Evolutionary conservation across 805 yeast genomes (phyloP).

Genomic region (Starmerella apis): DNA sequence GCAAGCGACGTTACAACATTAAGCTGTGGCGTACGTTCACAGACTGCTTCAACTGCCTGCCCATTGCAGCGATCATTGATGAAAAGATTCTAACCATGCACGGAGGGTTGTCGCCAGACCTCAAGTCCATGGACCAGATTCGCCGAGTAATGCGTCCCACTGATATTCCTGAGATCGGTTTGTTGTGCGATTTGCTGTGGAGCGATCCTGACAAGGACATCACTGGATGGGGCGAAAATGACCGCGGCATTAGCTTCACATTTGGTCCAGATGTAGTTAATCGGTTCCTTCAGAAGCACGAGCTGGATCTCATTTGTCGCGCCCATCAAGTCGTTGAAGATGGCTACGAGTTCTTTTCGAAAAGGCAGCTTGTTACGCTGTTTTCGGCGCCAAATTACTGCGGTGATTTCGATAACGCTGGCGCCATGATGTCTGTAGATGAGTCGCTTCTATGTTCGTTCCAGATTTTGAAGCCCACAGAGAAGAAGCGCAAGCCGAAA

Average conservation of each 20-base stretch:
- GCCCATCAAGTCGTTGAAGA: constrained; percentile 99
- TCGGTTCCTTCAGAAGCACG: constrained; percentile 90
- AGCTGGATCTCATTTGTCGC: constrained; percentile 94
- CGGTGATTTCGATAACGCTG: constrained; percentile 98
- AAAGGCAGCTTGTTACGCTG: constrained; percentile 89
- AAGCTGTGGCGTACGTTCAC: constrained; percentile 98
- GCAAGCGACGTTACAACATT: constrained; percentile 92
- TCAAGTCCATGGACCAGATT: constrained; percentile 96
- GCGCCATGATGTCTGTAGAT: constrained; percentile 99
- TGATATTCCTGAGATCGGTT: constrained; percentile 95
- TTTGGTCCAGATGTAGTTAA: constrained; percentile 99
- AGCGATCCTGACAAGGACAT: constrained; percentile 98
- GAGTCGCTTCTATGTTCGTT: constrained; percentile 92
- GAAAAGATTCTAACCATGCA: constrained; percentile 98
- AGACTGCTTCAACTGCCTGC: constrained; percentile 96
- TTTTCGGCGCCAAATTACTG: constrained; percentile 97
- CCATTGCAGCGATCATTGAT: constrained; percentile 96
- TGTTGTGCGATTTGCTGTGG: constrained; percentile 93
- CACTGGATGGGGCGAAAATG: constrained; percentile 98
- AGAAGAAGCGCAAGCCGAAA: constrained; percentile 63
- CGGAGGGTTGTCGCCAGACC: constrained; percentile 95
- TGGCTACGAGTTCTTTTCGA: constrained; percentile 94
- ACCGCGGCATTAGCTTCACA: constrained; percentile 97
- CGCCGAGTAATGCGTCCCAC: constrained; percentile 99
- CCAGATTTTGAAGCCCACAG: constrained; percentile 89